A percentile compares a stretch with the other conserved stretches of the same genome.
Conservation (phyloP, 495 filamentous ascomycete genomes). For the Cudoniella acicularis region DNA sequence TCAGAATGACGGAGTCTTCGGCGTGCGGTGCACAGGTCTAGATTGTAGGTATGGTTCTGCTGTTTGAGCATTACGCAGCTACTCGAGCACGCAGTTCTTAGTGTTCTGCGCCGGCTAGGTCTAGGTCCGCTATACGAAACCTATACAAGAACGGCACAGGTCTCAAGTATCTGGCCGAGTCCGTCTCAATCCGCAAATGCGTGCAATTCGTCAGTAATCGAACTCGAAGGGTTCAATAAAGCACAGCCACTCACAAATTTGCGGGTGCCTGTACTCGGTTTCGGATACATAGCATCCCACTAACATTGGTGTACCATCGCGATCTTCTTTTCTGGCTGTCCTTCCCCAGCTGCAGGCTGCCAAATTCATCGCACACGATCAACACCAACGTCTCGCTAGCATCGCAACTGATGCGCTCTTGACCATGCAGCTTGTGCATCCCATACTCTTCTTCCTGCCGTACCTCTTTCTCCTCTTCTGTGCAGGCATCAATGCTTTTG, state of each 20-base stretch:
- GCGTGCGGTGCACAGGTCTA: too few species aligned
- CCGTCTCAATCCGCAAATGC: too few species aligned
- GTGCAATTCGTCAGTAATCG: too few species aligned
- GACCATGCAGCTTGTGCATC: constrained; percentile 13
- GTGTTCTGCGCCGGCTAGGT: not conserved
- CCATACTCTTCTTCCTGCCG: not conserved
- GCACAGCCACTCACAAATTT: too few species aligned
- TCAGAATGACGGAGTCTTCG: not conserved
- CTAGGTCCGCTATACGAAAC: not conserved
- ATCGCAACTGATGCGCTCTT: constrained; percentile 4
- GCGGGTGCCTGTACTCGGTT: too few species aligned
- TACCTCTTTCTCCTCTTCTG: constrained; percentile 10
- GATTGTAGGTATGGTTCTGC: not conserved
- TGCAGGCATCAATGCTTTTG: constrained; percentile 19
- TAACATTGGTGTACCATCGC: not conserved
- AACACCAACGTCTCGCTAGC: not conserved
- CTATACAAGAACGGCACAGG: too few species aligned
- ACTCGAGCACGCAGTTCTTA: not conserved
- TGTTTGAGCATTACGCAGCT: not conserved
- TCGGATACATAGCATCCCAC: too few species aligned
- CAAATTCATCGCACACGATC: not conserved
- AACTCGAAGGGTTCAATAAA: too few species aligned
- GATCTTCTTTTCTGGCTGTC: not conserved
- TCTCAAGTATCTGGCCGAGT: too few species aligned
- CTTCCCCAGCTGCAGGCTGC: not conserved